Percentiles rank a stretch among this genome's conserved stretches.
Evolutionary conservation across 2,329 filamentous ascomycete genomes (phyloP).

Genomic region (Orbilia oligospora): DNA sequence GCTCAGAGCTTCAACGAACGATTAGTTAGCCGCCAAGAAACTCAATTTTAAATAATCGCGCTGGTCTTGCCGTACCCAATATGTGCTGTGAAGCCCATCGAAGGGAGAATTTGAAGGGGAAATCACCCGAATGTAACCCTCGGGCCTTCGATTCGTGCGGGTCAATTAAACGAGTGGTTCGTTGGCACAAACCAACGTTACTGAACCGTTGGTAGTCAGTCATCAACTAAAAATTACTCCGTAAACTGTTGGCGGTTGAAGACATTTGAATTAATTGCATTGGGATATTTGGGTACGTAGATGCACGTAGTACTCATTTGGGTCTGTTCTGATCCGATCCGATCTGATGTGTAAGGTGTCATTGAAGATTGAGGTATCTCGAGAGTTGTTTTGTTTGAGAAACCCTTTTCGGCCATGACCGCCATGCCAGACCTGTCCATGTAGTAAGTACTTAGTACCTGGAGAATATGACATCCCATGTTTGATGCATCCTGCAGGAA

Average conservation of each 20-base stretch:
- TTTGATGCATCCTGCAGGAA: slow-evolving; percentile 50
- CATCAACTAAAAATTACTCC: background rate
- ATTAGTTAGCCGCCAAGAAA: slow-evolving; percentile 52
- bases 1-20: slow-evolving; percentile 18
- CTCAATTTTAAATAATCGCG: slow-evolving; percentile 55
- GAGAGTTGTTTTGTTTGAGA: slow-evolving; percentile 35
- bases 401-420: slow-evolving; percentile 21
- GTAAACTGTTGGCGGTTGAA: too few relatives aligned
- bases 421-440: background rate
- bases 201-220: background rate
- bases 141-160: slow-evolving; percentile 32
- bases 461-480: background rate
- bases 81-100: slow-evolving; percentile 20
- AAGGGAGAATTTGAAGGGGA: background rate
- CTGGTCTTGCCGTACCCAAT: slow-evolving; percentile 13
- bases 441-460: background rate
- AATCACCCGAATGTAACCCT: slow-evolving; percentile 47
- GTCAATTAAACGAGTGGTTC: background rate
- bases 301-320: too few relatives aligned
- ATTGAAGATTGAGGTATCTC: background rate
- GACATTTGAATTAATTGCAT: background rate
- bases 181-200: background rate
- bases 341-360: slow-evolving; percentile 15
- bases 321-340: too few relatives aligned
- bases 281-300: slow-evolving; percentile 14